Evolutionary conservation across 805 yeast genomes (phyloP).

Genomic region (Candida michaelii): DNA sequence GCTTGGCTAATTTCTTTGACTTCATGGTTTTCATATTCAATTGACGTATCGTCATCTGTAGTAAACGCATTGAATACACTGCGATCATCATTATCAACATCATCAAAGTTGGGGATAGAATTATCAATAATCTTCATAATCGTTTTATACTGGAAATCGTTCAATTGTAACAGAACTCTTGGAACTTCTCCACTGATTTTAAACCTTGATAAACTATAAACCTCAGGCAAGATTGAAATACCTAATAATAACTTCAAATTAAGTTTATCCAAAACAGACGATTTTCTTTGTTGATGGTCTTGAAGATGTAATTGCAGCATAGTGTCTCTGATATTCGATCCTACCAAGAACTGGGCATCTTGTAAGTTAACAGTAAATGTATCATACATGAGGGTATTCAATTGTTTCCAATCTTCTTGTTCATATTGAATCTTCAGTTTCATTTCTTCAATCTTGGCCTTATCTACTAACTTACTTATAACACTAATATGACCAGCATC

Average conservation of each 20-base stretch:
- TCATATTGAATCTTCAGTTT: conserved; percentile 60
- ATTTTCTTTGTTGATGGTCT: conserved; percentile 39
- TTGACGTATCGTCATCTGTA: conserved; percentile 12
- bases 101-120: conserved; percentile 57
- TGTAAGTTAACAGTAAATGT: conserved; percentile 72
- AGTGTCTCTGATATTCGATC: conserved; percentile 76
- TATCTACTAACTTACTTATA: conserved; percentile 74
- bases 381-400: conserved; percentile 86
- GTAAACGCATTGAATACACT: conserved; percentile 38
- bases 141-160: conserved; percentile 88
- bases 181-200: conserved; percentile 80
- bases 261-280: conserved; percentile 72
- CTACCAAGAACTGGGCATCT: conserved; percentile 87
- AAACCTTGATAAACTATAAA: conserved; percentile 67
- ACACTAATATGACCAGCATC: conserved; percentile 96
- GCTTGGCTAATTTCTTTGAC: conserved; percentile 15
- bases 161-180: conserved; percentile 63
- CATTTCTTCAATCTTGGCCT: conserved; percentile 63
- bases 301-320: conserved; percentile 63
- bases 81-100: conserved; percentile 30
- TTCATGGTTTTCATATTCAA: conserved; percentile 18
- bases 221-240: conserved; percentile 81
- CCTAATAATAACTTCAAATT: conserved; percentile 74
- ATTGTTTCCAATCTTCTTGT: conserved; percentile 69
- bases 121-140: conserved; percentile 74